phyloP scores from a whole-genome alignment of 805 yeast genomes.

The Barnettozyma populi region DNA sequence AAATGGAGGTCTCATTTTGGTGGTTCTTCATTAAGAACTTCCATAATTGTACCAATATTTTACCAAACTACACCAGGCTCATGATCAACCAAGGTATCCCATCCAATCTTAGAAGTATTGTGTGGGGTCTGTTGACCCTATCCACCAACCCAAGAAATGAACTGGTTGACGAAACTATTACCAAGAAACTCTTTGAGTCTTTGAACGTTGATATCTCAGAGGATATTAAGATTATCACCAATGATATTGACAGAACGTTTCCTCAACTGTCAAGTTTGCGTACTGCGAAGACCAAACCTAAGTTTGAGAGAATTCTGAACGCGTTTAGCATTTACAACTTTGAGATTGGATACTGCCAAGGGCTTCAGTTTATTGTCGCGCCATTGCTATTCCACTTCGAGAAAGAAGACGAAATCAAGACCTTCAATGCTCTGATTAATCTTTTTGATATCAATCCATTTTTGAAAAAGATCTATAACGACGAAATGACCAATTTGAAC shows the following conservation, averaged over 20 bases:
- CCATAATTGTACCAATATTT: conserved; percentile 37
- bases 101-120: conserved; percentile 34
- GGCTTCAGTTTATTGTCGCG: conserved; percentile 57
- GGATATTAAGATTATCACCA: conserved; percentile 40
- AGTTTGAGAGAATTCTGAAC: conserved; percentile 49
- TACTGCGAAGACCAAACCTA: conserved; percentile 32
- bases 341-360: conserved; percentile 67
- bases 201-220: conserved; percentile 38
- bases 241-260: conserved; percentile 57
- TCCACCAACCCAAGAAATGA: conserved; percentile 19
- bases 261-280: conserved; percentile 48
- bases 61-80: conserved; percentile 44
- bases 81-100: conserved; percentile 42
- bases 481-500: conserved; percentile 50
- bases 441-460: conserved; percentile 52
- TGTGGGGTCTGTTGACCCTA: conserved; percentile 36
- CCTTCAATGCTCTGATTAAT: conserved; percentile 47
- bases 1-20: conserved; percentile 39
- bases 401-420: conserved; percentile 29
- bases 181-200: conserved; percentile 31
- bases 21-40: conserved; percentile 39
- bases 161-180: conserved; percentile 15
- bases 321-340: conserved; percentile 61
- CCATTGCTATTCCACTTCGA: conserved; percentile 43
- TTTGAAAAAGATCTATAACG: conserved; percentile 45